These are phyloP conservation scores for Pyrrhoderma lamaoense DNA, from an alignment of 1,284 basidiomycete species.

Conservation along the genomic window DNA sequence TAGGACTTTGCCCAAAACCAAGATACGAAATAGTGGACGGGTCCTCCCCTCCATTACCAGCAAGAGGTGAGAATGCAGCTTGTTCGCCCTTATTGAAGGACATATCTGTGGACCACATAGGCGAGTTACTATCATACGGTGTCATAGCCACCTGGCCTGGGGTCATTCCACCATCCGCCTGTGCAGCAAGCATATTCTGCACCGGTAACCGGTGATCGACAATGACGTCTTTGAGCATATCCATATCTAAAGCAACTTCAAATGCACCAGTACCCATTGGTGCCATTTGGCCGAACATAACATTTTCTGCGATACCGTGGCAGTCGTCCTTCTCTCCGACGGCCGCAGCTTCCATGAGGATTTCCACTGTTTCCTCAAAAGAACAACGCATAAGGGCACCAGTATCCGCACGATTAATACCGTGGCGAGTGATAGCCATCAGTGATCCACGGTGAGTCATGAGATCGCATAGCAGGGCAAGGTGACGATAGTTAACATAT, in stretches of 20 bases:
- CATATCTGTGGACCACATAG: slow-evolving; percentile 62
- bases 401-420: slow-evolving; percentile 97
- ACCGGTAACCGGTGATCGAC: slow-evolving; percentile 93
- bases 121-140: slow-evolving; percentile 89
- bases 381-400: slow-evolving; percentile 97
- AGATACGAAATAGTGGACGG: slow-evolving; percentile 65
- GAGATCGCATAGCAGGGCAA: slow-evolving; percentile 91
- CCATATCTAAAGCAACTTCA: slow-evolving; percentile 93
- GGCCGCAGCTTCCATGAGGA: slow-evolving; percentile 97
- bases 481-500: slow-evolving; percentile 98
- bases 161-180: slow-evolving; percentile 84
- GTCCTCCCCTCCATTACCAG: slow-evolving; percentile 81
- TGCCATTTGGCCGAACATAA: slow-evolving; percentile 98
- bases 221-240: slow-evolving; percentile 98
- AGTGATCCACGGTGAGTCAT: slow-evolving; percentile 96
- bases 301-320: slow-evolving; percentile 96
- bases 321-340: slow-evolving; percentile 98
- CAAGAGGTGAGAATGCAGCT: slow-evolving; percentile 92
- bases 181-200: slow-evolving; percentile 74
- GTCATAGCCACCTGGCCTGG: slow-evolving; percentile 90
- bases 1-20: slow-evolving; percentile 77
- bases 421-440: slow-evolving; percentile 99
- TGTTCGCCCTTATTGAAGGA: slow-evolving; percentile 69
- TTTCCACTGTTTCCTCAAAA: slow-evolving; percentile 99
- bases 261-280: slow-evolving; percentile 96